Percentiles rank a stretch among this genome's conserved stretches.
These are phyloP conservation scores for Senecio squalidus DNA, from an alignment of 140 eudicot genomes.

Conservation along the genomic window DNA sequence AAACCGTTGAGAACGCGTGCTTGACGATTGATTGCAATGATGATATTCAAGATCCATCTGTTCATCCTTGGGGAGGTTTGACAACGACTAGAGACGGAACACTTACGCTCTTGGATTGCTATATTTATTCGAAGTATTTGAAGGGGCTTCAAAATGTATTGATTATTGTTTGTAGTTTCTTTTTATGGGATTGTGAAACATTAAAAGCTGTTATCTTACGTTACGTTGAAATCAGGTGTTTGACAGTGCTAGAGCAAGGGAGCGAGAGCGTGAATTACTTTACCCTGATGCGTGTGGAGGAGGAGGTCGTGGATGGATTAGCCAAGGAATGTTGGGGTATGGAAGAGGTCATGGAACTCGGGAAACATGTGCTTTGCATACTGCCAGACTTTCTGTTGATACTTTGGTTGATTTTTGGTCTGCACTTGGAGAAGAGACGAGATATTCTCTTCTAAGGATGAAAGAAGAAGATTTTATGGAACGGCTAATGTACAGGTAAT, in stretches of 20 bases:
- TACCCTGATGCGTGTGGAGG: slow-evolving; percentile 99
- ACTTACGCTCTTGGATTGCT: slow-evolving; percentile 88
- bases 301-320: slow-evolving; percentile 95
- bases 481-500: slow-evolving; percentile 88
- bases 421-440: slow-evolving; percentile 95
- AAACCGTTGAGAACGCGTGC: slow-evolving; percentile 37
- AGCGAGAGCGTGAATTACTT: slow-evolving; percentile 83
- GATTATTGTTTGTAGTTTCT: neutral
- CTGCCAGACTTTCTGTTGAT: slow-evolving; percentile 94
- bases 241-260: slow-evolving; percentile 92
- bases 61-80: slow-evolving; percentile 98
- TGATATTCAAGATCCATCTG: slow-evolving; percentile 92
- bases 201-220: slow-evolving; percentile 20
- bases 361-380: slow-evolving; percentile 95
- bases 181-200: slow-evolving; percentile 14
- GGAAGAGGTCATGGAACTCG: slow-evolving; percentile 97
- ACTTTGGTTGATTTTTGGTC: slow-evolving; percentile 99
- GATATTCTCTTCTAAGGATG: slow-evolving; percentile 85
- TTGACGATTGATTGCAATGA: slow-evolving; percentile 40
- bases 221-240: slow-evolving; percentile 56
- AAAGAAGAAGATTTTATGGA: slow-evolving; percentile 99
- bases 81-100: slow-evolving; percentile 80
- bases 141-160: slow-evolving; percentile 89
- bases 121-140: slow-evolving; percentile 68
- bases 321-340: slow-evolving; percentile 86